Percentiles rank a stretch among this genome's conserved stretches.
phyloP scores from a whole-genome alignment of 2,329 filamentous ascomycete species.

The Magnaporthiopsis incrustans region DNA sequence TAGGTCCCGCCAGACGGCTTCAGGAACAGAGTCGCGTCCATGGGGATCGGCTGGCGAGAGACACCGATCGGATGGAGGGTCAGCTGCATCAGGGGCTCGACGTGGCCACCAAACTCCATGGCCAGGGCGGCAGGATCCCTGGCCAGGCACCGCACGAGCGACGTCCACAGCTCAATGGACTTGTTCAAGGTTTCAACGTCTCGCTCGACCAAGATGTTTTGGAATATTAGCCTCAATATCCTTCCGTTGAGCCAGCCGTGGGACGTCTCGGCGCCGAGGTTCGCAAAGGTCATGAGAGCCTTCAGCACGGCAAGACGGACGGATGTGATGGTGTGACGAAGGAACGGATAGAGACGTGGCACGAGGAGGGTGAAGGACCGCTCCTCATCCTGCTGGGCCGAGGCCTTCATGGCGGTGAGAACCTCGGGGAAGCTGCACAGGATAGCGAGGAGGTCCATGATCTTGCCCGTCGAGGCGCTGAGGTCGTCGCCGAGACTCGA shows the following conservation, averaged over 20 bases:
- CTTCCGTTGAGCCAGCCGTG: conserved; percentile 90
- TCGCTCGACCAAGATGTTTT: conserved; percentile 89
- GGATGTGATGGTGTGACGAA: conserved; percentile 93
- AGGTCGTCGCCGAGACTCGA: conserved; percentile 95
- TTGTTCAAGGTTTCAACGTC: conserved; percentile 75
- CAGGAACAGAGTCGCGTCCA: conserved; percentile 84
- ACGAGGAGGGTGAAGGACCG: conserved; percentile 90
- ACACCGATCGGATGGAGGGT: conserved; percentile 89
- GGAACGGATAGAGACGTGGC: conserved; percentile 87
- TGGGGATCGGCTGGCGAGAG: conserved; percentile 80
- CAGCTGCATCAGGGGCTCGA: conserved; percentile 75
- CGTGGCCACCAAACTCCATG: conserved; percentile 64
- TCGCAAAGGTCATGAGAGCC: conserved; percentile 85
- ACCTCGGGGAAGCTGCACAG: conserved; percentile 93
- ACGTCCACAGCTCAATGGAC: conserved; percentile 81
- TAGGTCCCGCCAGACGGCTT: conserved; percentile 88
- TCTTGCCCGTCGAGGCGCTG: conserved; percentile 92
- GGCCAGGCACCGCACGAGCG: conserved; percentile 63
- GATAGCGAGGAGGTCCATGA: conserved; percentile 96
- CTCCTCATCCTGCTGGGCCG: conserved; percentile 73
- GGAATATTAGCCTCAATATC: conserved; percentile 81
- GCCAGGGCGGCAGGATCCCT: conserved; percentile 58
- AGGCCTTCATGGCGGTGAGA: conserved; percentile 85
- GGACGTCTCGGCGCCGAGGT: conserved; percentile 70
- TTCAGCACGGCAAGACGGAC: conserved; percentile 90